Base-by-base conservation (phyloP, 768 basidiomycete species). In the Boletus subparvulus region DNA sequence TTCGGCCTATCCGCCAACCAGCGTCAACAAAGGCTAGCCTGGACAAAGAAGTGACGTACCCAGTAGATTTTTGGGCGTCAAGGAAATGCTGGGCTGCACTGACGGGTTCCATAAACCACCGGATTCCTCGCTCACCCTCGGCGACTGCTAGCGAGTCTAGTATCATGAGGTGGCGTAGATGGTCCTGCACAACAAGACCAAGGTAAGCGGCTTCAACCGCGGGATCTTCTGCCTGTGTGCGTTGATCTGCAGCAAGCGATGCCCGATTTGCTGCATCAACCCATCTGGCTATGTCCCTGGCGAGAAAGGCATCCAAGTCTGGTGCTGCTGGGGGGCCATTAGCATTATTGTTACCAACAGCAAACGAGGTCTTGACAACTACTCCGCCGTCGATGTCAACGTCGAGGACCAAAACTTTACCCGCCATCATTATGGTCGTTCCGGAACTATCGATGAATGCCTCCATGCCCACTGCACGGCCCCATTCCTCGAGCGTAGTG, bases 351-450 rank as follows among this genome's bases (percentile, higher is more conserved):
- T 74, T 70, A 26, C 71, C 65, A 32, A 83, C 77, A 1, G 88
- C 90, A 68, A 88, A 90, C 9, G 88, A 85, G 3, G 86, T 88
- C 68, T 89, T 92, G 61, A 90, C 82, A 40, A 75, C 80, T 0
- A 80, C 78, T 28, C 58, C 57, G 46, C 64, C 70, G 13, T 73
- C 70, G 59, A 92, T 80, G 61, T 89, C 86, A 56, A 91, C 78
- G 66, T 92, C 90, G 52, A 92, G 73, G 35, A 92, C 89, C 11
- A 92, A 74, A n/a, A 90, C 84, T 68, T 90, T 90, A 2, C 90
- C 90, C 4, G 84, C 90, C 37, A 91, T 79, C 19, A 86, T 79
- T 39, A 90, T 73, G 0, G 80, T 85, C 40, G 80, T 39, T 16
- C 79, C 80, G 56, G 78, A 79, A 37, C 77, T 76, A 59, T 90